Base-by-base conservation (phyloP, 306 rosid species). In the Castanea sativa region DNA sequence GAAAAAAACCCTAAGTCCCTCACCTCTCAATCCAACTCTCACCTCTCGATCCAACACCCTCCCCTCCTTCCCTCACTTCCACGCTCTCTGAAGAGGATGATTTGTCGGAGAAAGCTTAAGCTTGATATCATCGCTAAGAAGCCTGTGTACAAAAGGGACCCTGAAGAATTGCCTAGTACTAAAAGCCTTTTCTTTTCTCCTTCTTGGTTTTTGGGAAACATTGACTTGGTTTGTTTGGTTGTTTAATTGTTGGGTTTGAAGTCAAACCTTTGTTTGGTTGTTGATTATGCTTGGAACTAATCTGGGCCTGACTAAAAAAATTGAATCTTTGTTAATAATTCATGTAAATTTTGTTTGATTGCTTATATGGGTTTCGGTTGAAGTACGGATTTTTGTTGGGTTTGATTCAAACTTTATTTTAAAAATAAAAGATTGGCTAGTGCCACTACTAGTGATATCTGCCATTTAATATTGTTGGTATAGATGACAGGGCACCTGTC, bases 101-200 rank as follows among this genome's bases (percentile, higher is more conserved):
- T 23, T 23, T 23, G 23, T 23, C 23, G 23, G 85, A 89, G 84
- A 77, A 89, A 65, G 88, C 83, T 91, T 76, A 90, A 81, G 80
- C 85, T 90, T 76, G 68, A 92, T 76, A 86, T 91, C 52, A 91
- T 95, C 83, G 76, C 74, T 4, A 98, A 85, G 78, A 23, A 23
- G 84, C 86, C 8, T 81, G 97, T 95, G 38, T 95, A 95, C 76
- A 92, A 92, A 85, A 90, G 95, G 88, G 97, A 95, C 15, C 99
- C 99, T 1, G 99, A 91, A 78, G 99, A 95, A 53, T 85, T 95
- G 57, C 99, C 99, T 49, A 98, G 99, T 95, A 87, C 68, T 59
- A 29, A 6, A 49, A 0, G 16, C 14, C 27, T 80, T 64, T 57
- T 72, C 27, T 59, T 27, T 30, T 55, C 25, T 4, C 33, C 52